Conservation (phyloP, 73 alveolate species). For the Tetrahymena elliotti region DNA sequence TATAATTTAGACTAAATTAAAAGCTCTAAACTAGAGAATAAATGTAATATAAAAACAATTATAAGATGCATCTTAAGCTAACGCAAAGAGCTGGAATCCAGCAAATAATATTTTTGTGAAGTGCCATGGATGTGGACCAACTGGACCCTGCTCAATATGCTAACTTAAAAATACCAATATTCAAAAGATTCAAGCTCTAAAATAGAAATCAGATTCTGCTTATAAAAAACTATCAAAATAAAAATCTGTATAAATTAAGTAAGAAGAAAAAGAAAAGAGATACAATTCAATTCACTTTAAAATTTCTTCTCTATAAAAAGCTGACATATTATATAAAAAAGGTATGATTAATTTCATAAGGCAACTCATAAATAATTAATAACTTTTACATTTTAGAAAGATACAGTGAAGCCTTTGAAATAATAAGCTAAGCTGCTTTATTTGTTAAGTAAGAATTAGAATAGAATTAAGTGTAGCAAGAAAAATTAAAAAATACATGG, state of each 20-base stretch:
- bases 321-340: neutral
- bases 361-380: neutral
- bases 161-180: neutral
- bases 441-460: conserved; percentile 20
- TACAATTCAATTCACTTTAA: neutral
- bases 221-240: neutral
- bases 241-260: neutral
- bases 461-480: neutral
- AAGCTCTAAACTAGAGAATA: neutral
- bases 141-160: neutral
- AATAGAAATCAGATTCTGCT: neutral
- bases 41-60: neutral
- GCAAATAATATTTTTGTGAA: neutral
- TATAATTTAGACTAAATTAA: neutral
- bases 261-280: neutral
- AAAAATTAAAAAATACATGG: neutral
- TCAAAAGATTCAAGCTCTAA: neutral
- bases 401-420: conserved; percentile 35
- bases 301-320: neutral
- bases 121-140: neutral
- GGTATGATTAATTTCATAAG: neutral
- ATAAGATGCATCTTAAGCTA: neutral
- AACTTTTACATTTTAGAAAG: neutral
- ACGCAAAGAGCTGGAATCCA: neutral
- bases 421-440: conserved; percentile 27